A percentile compares a stretch with the other conserved stretches of the same genome.
Conservation (phyloP, 2,329 filamentous ascomycete genomes). For the Fusarium hostae region DNA sequence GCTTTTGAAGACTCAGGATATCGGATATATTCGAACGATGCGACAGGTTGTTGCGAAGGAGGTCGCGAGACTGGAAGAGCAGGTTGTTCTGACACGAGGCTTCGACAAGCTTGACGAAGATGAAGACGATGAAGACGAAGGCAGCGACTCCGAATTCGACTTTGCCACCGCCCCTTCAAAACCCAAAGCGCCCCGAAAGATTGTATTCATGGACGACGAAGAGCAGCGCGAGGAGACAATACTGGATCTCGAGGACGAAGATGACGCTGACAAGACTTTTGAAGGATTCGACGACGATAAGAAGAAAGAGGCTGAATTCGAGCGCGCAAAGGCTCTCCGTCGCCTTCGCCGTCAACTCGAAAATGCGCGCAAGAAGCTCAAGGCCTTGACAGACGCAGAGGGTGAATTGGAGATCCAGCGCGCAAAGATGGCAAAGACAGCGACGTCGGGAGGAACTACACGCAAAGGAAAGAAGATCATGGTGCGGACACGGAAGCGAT, state of each 20-base stretch:
- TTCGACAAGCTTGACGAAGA: slow-evolving; percentile 52
- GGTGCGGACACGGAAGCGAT: slow-evolving; percentile 71
- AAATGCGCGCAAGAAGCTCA: slow-evolving; percentile 64
- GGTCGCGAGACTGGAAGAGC: slow-evolving; percentile 64
- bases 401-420: slow-evolving; percentile 67
- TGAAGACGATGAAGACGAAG: slow-evolving; percentile 47
- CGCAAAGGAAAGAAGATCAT: slow-evolving; percentile 71
- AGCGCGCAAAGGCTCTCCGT: slow-evolving; percentile 56
- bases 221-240: slow-evolving; percentile 50
- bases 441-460: slow-evolving; percentile 68
- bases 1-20: slow-evolving; percentile 75
- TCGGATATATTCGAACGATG: slow-evolving; percentile 72
- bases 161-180: slow-evolving; percentile 44
- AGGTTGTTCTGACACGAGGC: slow-evolving; percentile 58
- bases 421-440: slow-evolving; percentile 73
- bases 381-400: slow-evolving; percentile 66
- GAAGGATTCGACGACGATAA: slow-evolving; percentile 35
- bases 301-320: slow-evolving; percentile 49
- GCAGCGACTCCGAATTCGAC: slow-evolving; percentile 50
- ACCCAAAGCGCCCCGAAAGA: slow-evolving; percentile 57
- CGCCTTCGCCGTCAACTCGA: slow-evolving; percentile 62
- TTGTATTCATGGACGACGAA: slow-evolving; percentile 61
- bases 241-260: slow-evolving; percentile 48
- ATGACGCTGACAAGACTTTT: slow-evolving; percentile 44
- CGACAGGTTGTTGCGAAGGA: slow-evolving; percentile 69